Evolutionary conservation across 148 eudicot species (phyloP).

Genomic region (Oxyria digyna): DNA sequence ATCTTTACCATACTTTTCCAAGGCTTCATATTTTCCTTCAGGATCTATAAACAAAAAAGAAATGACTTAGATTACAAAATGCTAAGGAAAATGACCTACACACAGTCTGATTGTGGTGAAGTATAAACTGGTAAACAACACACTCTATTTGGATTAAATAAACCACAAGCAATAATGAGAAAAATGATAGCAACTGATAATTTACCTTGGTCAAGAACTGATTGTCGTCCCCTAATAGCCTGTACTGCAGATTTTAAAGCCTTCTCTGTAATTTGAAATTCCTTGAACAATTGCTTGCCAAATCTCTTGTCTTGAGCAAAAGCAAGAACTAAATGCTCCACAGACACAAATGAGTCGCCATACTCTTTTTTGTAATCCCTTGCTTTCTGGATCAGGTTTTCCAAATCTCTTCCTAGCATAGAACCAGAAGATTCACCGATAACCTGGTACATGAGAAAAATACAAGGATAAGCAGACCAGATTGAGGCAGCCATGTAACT

Average conservation of each 20-base stretch:
- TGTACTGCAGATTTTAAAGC: slow-evolving; percentile 53
- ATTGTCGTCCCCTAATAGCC: slow-evolving; percentile 72
- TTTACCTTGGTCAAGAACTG: slow-evolving; percentile 84
- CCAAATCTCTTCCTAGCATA: slow-evolving; percentile 91
- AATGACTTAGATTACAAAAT: not conserved
- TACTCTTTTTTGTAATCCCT: slow-evolving; percentile 82
- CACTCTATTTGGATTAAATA: not conserved
- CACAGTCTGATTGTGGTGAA: not conserved
- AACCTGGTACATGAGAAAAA: slow-evolving; percentile 31
- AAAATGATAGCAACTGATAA: not conserved
- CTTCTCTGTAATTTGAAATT: slow-evolving; percentile 51
- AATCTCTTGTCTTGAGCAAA: slow-evolving; percentile 73
- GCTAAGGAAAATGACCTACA: not conserved
- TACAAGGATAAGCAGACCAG: not conserved
- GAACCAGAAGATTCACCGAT: slow-evolving; percentile 86
- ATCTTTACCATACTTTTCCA: slow-evolving; percentile 94
- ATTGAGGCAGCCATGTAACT: not conserved
- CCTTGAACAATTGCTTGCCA: slow-evolving; percentile 79
- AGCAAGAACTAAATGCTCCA: slow-evolving; percentile 91
- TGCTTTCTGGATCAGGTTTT: slow-evolving; percentile 64
- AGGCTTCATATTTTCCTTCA: slow-evolving; percentile 88
- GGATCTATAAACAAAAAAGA: slow-evolving; percentile 38
- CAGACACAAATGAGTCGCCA: slow-evolving; percentile 89
- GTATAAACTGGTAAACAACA: not conserved
- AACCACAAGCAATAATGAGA: not conserved